Evolutionary conservation across 306 rosid genomes (phyloP), one percentile per base, ranked within the genome.

Genomic region (Hippophae gyantsensis): DNA sequence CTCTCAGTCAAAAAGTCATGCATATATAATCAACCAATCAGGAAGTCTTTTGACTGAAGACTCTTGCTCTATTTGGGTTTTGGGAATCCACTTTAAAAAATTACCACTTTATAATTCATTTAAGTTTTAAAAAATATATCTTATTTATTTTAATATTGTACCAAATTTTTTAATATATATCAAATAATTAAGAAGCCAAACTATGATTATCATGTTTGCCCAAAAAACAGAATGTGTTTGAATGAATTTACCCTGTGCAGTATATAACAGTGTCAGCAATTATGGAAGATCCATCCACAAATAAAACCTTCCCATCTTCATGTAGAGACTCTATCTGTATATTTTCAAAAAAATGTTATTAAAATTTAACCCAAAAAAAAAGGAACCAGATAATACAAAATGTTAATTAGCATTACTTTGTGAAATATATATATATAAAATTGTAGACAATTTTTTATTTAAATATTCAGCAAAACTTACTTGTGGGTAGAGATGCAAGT

Each of bases 241-340:
- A 25, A 18, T 3, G 0, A 41, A 48, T 14, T 66, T 86, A 81
- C 98, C 98, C 98, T 10, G 95, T 88, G 79, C 96, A 92, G 65
- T 87, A 85, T 52, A 92, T 58, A 65, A 87, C 68, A 8, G 85
- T 67, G 74, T 88, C 93, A 3, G 96, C 98, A 61, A 76, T 9
- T 62, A 82, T 66, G 80, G 64, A 73, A 56, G 95, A 74, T 40
- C 88, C 96, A 57, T 92, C 96, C 43, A 75, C 54, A 55, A 92
- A 88, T 64, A 65, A 54, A 50, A 92, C 96, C 48, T 65, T 62
- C 14, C 98, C 96, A 73, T 92, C 95, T 65, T 83, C 87, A 65
- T 85, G 70, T 48, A 92, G 84, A 42, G 68, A 69, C 13, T 83
- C 93, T 66, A 92, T 83, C 98, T 92, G 89, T 79, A 81, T 11